Evolutionary conservation across 148 eudicot genomes (phyloP), one percentile per base, ranked within the genome.

Genomic region (Pouteria glomerata): DNA sequence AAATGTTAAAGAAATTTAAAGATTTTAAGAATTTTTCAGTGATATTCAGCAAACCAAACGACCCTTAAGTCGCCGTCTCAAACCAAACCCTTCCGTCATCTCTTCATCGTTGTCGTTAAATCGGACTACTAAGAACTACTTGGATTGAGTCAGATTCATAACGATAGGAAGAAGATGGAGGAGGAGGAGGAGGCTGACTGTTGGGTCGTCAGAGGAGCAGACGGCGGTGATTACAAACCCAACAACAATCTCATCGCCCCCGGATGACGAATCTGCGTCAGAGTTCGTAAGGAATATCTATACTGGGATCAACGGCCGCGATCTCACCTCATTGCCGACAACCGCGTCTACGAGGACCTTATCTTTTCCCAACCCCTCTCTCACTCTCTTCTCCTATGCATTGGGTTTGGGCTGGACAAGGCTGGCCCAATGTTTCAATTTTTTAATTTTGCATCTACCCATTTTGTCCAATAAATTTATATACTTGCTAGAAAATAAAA

Each of bases 311-410:
- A 93, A 93, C 73, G 47, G 83, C 50, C 93, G 76, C 18, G 85
- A 90, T 77, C 81, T 90, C 56, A 73, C 33, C 85, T 93, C 33
- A 88, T 93, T 68, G 90, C 93, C 21, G 75, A 71, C 3, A 68
- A 83, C 30, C 90, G 98, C 71, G 83, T 90, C 33, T 93, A 93
- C 69, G 98, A 93, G 78, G 98, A 93, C 74, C 98, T 93, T 55
- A 68, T 93, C 62, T 90, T 93, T 73, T 82, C 96, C 35, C 77
- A 29, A 11, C 96, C 98, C 4, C 19, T 1, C 58, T 21, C 65
- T 19, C n/a, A n/a, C n/a, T n/a, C n/a, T n/a, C n/a, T n/a, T n/a
- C n/a, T n/a, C n/a, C n/a, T n/a, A n/a, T n/a, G n/a, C n/a, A n/a
- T n/a, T n/a, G n/a, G n/a, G n/a, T n/a, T n/a, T n/a, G n/a, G n/a